These are phyloP conservation scores for Abortiporus biennis DNA, from an alignment of 1,284 basidiomycete genomes.

Conservation along the genomic window DNA sequence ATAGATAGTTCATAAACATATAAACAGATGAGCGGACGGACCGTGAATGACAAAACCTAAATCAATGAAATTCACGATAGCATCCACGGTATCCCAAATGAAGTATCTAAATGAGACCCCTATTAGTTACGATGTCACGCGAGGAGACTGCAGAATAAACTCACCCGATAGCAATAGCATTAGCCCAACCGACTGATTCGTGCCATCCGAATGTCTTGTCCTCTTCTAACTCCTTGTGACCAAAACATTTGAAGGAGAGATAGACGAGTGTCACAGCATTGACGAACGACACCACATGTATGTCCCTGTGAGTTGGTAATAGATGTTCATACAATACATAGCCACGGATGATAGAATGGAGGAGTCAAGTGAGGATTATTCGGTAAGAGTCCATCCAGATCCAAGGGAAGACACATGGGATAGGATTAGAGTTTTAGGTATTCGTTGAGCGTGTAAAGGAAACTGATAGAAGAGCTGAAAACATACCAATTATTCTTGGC, in stretches of 20 bases:
- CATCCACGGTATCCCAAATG: constrained; percentile 58
- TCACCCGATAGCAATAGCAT: constrained; percentile 50
- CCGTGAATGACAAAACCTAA: constrained; percentile 66
- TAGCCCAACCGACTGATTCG: constrained; percentile 36
- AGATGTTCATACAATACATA: too few relatives aligned
- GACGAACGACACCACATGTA: constrained; percentile 51
- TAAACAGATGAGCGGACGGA: constrained; percentile 17
- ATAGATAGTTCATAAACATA: not conserved
- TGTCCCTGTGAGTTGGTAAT: constrained; percentile 27
- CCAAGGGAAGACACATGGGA: too few relatives aligned
- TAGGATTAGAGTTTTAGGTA: not conserved
- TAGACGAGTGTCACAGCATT: constrained; percentile 49
- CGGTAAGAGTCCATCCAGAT: too few relatives aligned
- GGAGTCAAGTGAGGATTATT: too few relatives aligned
- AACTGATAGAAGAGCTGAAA: not conserved
- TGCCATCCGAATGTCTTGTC: constrained; percentile 59
- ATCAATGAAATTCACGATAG: constrained; percentile 46
- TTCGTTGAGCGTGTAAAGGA: not conserved
- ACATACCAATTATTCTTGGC: constrained; percentile 51
- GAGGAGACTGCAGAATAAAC: constrained; percentile 16
- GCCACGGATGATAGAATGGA: too few relatives aligned
- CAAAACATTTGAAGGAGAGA: constrained; percentile 35
- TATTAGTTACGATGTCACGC: constrained; percentile 5
- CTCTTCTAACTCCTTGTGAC: constrained; percentile 31
- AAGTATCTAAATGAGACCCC: constrained; percentile 37